Percentiles rank a stretch among this genome's conserved stretches.
Evolutionary conservation across 768 basidiomycete genomes (phyloP).

Genomic region (Paxillus ammoniavirescens): DNA sequence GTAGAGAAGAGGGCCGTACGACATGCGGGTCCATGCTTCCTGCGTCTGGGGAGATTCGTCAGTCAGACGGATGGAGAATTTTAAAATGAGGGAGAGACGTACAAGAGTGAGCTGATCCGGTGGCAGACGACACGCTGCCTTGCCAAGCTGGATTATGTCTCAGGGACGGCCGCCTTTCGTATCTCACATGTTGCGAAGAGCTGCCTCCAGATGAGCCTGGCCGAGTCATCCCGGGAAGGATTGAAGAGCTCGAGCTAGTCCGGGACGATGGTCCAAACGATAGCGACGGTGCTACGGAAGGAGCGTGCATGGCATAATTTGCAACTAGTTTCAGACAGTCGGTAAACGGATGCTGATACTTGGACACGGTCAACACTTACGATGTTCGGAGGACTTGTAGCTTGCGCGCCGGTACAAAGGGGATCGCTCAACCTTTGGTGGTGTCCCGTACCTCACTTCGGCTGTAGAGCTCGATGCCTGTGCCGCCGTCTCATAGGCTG

Average conservation of each 20-base stretch:
- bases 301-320: slow-evolving; percentile 31
- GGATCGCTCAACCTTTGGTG: slow-evolving; percentile 32
- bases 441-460: slow-evolving; percentile 33
- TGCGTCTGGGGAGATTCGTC: slow-evolving; percentile 8
- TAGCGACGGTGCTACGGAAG: slow-evolving; percentile 31
- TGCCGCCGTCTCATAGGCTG: slow-evolving; percentile 32
- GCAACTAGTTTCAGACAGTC: slow-evolving; percentile 14
- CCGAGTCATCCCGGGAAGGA: slow-evolving; percentile 39
- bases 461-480: slow-evolving; percentile 22
- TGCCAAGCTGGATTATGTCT: slow-evolving; percentile 50
- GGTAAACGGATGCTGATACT: background rate
- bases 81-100: slow-evolving; percentile 20
- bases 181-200: slow-evolving; percentile 37
- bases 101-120: slow-evolving; percentile 42
- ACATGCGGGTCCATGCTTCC: slow-evolving; percentile 25
- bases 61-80: slow-evolving; percentile 8
- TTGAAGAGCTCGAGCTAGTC: slow-evolving; percentile 52
- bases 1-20: slow-evolving; percentile 35
- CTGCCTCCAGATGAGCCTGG: slow-evolving; percentile 39
- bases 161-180: slow-evolving; percentile 45
- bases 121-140: slow-evolving; percentile 36
- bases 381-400: slow-evolving; percentile 43
- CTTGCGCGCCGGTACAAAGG: slow-evolving; percentile 42
- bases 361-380: slow-evolving; percentile 33
- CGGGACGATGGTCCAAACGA: slow-evolving; percentile 43